Evolutionary conservation across 495 filamentous ascomycete genomes (phyloP).

Genomic region (Chaetomium cochliodes): DNA sequence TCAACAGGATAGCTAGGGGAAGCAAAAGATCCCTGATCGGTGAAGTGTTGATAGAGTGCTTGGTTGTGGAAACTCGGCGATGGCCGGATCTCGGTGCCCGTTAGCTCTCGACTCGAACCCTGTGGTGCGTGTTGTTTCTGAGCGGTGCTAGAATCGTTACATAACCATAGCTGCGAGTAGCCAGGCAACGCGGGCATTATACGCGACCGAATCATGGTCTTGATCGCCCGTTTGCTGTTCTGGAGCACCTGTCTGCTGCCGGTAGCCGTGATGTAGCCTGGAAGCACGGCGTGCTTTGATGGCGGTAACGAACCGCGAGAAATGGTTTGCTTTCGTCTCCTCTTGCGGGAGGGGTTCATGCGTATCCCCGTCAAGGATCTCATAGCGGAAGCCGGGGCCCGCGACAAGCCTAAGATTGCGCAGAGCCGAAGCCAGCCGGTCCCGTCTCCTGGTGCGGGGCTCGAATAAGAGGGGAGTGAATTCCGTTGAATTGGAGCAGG

Average conservation of each 20-base stretch:
- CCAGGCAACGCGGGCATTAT: conserved; percentile 8
- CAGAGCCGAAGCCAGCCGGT: neutral
- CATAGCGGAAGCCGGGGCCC: neutral
- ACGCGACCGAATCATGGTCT: neutral
- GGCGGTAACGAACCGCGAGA: neutral
- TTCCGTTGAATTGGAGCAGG: neutral
- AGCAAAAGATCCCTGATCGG: neutral
- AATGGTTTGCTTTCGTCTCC: neutral
- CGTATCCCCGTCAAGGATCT: neutral
- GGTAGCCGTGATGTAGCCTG: neutral
- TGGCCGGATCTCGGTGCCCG: neutral
- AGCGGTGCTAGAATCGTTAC: neutral
- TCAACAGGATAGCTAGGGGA: neutral
- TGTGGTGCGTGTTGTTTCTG: neutral
- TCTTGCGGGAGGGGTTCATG: neutral
- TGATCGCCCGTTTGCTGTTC: neutral
- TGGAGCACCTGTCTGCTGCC: neutral
- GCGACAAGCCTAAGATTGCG: neutral
- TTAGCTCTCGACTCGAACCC: neutral
- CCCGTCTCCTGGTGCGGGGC: neutral
- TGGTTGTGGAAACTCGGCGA: neutral
- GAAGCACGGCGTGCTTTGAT: neutral
- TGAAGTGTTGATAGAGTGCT: neutral
- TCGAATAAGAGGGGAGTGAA: neutral
- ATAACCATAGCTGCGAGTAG: neutral